Base-by-base conservation (phyloP, 148 eudicot genomes). In the Beta vulgaris region DNA sequence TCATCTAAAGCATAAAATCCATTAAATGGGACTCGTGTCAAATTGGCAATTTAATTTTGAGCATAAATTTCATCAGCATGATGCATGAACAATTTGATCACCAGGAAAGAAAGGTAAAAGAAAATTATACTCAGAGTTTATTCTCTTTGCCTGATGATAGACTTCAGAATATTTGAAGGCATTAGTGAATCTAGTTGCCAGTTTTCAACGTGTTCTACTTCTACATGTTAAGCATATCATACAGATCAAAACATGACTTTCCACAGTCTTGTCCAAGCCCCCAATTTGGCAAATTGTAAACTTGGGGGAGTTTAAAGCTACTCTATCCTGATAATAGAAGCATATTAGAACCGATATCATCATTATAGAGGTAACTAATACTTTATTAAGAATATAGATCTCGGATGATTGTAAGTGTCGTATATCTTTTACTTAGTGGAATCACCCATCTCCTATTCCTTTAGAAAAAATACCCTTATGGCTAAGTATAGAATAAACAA, bases 61-160 rank as follows among this genome's bases (percentile, higher is more conserved):
- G 40, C 40, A 71, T 15, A 9, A 72, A 26, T 23, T 40, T 73
- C 16, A 59, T 26, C 54, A 39, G 35, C 21, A 39, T 37, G 34
- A n/a, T n/a, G n/a, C n/a, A n/a, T n/a, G n/a, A n/a, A n/a, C n/a
- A n/a, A n/a, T n/a, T n/a, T n/a, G n/a, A 71, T 54, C 36, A 69
- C 26, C 12, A 23, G 25, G 37, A 46, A 18, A 39, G n/a, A 0
- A 11, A 55, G 39, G 8, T 37, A 55, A 15, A 46, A 46, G 16
- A 15, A 12, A 46, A 46, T 2, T 12, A 13, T 3, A 2, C 16
- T 2, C 26, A 51, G n/a, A 65, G 23, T 25, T 59, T 40, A 73
- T 73, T 72, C 76, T 29, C 31, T 42, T 59, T 31, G 68, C 42
- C 40, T 73, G 28, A 59, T 21, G 10, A 40, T 29, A n/a, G n/a